A percentile compares a stretch with the other conserved stretches of the same genome.
phyloP scores from a whole-genome alignment of 345 rosid species.

The Rhizophora apiculata region DNA sequence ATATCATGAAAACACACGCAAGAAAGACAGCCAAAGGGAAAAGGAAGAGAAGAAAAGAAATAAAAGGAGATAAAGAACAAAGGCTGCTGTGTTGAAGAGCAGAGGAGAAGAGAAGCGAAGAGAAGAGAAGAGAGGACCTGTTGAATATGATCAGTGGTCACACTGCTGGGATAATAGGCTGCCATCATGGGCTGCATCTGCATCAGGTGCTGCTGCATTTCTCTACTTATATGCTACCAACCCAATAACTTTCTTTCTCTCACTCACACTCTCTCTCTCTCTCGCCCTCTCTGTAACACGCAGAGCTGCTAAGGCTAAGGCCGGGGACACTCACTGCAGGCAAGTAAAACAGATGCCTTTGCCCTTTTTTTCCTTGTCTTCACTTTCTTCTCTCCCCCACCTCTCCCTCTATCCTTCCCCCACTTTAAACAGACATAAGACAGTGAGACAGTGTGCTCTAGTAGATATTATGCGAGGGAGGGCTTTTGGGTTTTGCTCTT shows the following conservation, averaged over 20 bases:
- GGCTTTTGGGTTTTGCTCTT: not conserved
- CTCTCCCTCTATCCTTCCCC: constrained; percentile 7
- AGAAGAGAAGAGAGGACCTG: constrained; percentile 55
- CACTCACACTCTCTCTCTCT: not conserved
- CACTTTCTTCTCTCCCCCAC: not conserved
- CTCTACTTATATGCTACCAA: constrained; percentile 8
- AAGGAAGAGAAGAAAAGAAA: not conserved
- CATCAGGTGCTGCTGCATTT: constrained; percentile 98
- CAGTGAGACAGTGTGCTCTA: constrained; percentile 4
- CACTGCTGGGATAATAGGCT: constrained; percentile 98
- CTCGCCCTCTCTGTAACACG: not conserved
- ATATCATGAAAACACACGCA: not conserved
- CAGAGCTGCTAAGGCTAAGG: not conserved
- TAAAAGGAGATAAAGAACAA: constrained; percentile 4
- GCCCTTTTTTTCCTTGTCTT: constrained; percentile 2
- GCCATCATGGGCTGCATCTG: constrained; percentile 99
- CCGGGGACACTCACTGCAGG: not conserved
- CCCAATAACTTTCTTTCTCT: not conserved
- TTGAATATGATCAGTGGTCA: constrained; percentile 99
- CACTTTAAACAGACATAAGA: constrained; percentile 6
- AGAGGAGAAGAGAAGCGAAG: not conserved
- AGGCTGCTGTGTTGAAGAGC: constrained; percentile 8
- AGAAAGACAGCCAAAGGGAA: not conserved
- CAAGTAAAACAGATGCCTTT: constrained; percentile 11
- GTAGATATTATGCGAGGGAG: constrained; percentile 12